Evolutionary conservation across 371 early-diverging fungal species (phyloP).

Genomic region (Haplosporangium sp.): DNA sequence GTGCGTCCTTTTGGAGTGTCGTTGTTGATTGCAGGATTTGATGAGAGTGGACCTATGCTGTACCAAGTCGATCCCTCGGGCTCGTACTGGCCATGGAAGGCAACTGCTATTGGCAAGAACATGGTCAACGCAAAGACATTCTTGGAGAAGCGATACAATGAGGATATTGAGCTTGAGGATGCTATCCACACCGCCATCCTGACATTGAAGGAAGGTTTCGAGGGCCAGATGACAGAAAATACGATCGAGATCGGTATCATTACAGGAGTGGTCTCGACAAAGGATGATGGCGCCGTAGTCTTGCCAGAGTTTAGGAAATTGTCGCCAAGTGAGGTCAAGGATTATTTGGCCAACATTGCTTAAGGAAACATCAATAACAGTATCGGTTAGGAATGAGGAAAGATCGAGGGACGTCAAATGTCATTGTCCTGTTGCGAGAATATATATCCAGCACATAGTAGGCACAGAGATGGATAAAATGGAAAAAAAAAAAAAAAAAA

Average conservation of each 20-base stretch:
- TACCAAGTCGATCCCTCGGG: conserved; percentile 99
- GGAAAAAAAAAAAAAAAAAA: too few species aligned
- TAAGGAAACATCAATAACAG: conserved; percentile 52
- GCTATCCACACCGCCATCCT: conserved; percentile 98
- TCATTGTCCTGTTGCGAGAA: too few species aligned
- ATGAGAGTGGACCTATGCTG: conserved; percentile 90
- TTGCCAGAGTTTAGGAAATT: conserved; percentile 82
- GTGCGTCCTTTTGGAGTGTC: conserved; percentile 99
- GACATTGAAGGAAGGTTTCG: conserved; percentile 98
- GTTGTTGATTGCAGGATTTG: conserved; percentile 95
- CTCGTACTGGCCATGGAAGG: conserved; percentile 98
- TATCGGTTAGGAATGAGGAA: too few species aligned
- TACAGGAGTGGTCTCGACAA: conserved; percentile 68
- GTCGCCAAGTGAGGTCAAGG: conserved; percentile 86
- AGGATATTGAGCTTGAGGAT: conserved; percentile 96
- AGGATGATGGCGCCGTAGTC: conserved; percentile 62
- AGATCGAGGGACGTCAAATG: too few species aligned
- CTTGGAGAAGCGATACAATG: conserved; percentile 96
- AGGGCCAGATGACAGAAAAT: conserved; percentile 94
- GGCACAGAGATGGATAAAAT: too few species aligned
- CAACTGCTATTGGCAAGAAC: conserved; percentile 98
- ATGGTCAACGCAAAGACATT: conserved; percentile 98
- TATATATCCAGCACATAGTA: too few species aligned
- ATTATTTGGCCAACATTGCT: conserved; percentile 94
- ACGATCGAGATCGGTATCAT: conserved; percentile 96